These are phyloP conservation scores for Wickerhamomyces sp. DNA, from an alignment of 1,139 yeast genomes.

Conservation along the genomic window DNA sequence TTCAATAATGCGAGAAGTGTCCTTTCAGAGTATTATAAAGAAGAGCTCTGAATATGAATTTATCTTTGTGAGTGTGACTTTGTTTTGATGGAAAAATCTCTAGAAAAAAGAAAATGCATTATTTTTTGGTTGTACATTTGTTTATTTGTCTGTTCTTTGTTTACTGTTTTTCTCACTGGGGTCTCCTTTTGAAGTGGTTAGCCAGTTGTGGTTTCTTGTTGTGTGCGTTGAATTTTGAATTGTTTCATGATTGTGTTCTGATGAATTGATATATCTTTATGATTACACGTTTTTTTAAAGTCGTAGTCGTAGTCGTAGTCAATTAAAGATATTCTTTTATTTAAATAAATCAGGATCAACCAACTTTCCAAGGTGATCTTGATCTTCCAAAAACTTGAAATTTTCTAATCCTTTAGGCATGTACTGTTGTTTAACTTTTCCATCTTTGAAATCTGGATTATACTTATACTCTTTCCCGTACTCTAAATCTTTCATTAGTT, in stretches of 20 bases:
- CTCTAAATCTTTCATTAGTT: slow-evolving; percentile 82
- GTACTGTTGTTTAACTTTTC: slow-evolving; percentile 67
- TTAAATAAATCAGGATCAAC: slow-evolving; percentile 31
- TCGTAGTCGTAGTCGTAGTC: too few relatives aligned
- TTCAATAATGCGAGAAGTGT: slow-evolving; percentile 53
- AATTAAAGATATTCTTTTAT: not conserved
- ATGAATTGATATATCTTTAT: too few relatives aligned
- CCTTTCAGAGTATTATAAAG: slow-evolving; percentile 55
- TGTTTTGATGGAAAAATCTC: too few relatives aligned
- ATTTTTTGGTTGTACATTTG: too few relatives aligned
- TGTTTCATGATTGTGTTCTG: not conserved
- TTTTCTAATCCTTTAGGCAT: slow-evolving; percentile 47
- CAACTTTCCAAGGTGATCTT: slow-evolving; percentile 38
- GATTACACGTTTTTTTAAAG: too few relatives aligned
- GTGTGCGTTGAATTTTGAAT: too few relatives aligned
- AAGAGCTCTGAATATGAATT: slow-evolving; percentile 39
- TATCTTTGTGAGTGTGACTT: too few relatives aligned
- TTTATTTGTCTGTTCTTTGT: too few relatives aligned
- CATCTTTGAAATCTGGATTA: slow-evolving; percentile 74
- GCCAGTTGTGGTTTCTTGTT: not conserved
- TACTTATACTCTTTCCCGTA: slow-evolving; percentile 83
- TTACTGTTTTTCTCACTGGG: too few relatives aligned
- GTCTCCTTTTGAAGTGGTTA: not conserved
- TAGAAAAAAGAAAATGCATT: too few relatives aligned
- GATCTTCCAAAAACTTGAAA: slow-evolving; percentile 30